Conservation (phyloP, 495 filamentous ascomycete species). For the Xylaria sp. region DNA sequence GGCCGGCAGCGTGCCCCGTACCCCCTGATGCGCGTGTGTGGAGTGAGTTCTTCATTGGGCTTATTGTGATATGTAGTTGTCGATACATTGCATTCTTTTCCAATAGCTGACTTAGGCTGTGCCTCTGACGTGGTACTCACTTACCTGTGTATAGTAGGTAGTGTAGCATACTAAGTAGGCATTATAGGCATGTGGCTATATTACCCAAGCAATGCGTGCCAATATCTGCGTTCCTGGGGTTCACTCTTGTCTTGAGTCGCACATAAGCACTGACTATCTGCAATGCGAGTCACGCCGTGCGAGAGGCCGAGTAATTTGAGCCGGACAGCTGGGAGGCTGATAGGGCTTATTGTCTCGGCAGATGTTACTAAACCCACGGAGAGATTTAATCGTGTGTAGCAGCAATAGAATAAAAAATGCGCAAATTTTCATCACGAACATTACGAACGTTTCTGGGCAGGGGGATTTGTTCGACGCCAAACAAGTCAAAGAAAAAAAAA, state of each 20-base stretch:
- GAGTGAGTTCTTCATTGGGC: background rate
- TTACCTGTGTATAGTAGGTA: background rate
- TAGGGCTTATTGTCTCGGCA: background rate
- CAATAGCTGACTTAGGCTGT: background rate
- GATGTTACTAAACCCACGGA: background rate
- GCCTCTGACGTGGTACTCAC: background rate
- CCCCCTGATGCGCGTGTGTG: background rate
- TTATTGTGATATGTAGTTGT: background rate
- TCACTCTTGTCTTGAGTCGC: background rate
- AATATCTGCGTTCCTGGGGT: background rate
- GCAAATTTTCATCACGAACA: background rate
- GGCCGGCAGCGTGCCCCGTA: too few relatives aligned
- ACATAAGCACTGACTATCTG: background rate
- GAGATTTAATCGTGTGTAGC: background rate
- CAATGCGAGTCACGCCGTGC: background rate
- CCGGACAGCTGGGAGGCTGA: background rate
- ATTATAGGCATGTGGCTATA: background rate
- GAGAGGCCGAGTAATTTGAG: background rate
- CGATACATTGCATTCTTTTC: background rate
- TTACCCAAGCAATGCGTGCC: background rate
- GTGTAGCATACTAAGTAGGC: too few relatives aligned
- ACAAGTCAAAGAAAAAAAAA: background rate
- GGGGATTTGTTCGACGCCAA: too few relatives aligned
- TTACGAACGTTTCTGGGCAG: too few relatives aligned
- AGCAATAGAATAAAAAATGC: background rate